phyloP scores from a whole-genome alignment of 1,139 yeast species.

The Yamadazyma atlantica region DNA sequence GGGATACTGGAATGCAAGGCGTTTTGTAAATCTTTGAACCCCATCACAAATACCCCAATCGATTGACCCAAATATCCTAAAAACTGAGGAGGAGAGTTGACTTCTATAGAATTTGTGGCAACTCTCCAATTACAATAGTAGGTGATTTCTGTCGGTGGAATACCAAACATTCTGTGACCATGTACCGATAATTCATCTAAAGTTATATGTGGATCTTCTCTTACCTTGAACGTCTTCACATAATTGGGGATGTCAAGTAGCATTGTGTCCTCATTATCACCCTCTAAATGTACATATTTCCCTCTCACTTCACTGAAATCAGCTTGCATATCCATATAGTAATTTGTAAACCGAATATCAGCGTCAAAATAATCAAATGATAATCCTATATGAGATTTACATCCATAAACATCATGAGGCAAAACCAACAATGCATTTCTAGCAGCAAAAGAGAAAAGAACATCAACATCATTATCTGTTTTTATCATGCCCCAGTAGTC shows the following conservation, averaged over 20 bases:
- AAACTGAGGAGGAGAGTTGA: conserved; percentile 54
- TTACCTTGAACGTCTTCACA: conserved; percentile 10
- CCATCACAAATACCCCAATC: conserved; percentile 51
- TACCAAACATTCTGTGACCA: conserved; percentile 90
- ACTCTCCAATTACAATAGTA: conserved; percentile 91
- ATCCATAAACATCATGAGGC: conserved; percentile 72
- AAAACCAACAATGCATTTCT: conserved; percentile 67
- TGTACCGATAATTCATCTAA: conserved; percentile 70
- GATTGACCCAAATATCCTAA: conserved; percentile 46
- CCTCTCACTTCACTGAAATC: conserved; percentile 51
- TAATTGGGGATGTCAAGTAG: conserved; percentile 30
- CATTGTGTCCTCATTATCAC: conserved; percentile 18
- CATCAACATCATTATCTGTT: conserved; percentile 74
- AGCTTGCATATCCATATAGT: conserved; percentile 82
- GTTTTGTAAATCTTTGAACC: conserved; percentile 75
- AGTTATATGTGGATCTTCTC: conserved; percentile 29
- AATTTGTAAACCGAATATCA: conserved; percentile 84
- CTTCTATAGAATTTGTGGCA: conserved; percentile 55
- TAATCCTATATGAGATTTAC: conserved; percentile 60
- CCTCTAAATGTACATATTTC: conserved; percentile 23
- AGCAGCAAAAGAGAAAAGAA: conserved; percentile 68
- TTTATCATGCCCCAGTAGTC: conserved; percentile 45
- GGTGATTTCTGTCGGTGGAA: conserved; percentile 86
- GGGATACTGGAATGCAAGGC: conserved; percentile 59
- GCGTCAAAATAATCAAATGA: conserved; percentile 67